phyloP scores from a whole-genome alignment of 306 rosid species.

The Cucumis cinereus region DNA sequence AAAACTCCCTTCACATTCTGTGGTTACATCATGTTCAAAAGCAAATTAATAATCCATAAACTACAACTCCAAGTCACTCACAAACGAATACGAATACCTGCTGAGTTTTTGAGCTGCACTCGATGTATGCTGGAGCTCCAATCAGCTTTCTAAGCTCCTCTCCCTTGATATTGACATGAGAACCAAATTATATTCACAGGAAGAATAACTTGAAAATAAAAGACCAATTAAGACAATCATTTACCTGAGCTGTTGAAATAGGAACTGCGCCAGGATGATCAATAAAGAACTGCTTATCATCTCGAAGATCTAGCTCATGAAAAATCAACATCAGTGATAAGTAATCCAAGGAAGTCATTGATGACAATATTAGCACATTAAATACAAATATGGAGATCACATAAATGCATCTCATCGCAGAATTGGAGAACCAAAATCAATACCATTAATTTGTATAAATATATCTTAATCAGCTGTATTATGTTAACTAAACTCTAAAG shows the following conservation, averaged over 20 bases:
- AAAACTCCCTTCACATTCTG: slow-evolving; percentile 94
- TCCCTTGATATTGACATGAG: slow-evolving; percentile 39
- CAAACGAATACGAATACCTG: slow-evolving; percentile 27
- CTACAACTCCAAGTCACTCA: not conserved
- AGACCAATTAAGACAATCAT: not conserved
- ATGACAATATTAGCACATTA: not conserved
- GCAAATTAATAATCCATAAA: not conserved
- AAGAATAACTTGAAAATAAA: not conserved
- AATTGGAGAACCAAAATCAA: not conserved
- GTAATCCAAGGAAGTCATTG: not conserved
- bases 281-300: slow-evolving; percentile 81
- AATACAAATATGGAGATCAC: not conserved
- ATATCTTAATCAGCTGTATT: not conserved
- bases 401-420: not conserved
- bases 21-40: slow-evolving; percentile 10
- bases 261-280: slow-evolving; percentile 99
- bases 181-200: not conserved
- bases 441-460: not conserved
- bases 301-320: slow-evolving; percentile 77
- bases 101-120: slow-evolving; percentile 97
- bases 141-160: slow-evolving; percentile 95
- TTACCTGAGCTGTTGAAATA: slow-evolving; percentile 73
- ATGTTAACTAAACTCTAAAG: not conserved
- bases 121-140: slow-evolving; percentile 85
- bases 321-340: slow-evolving; percentile 11